Percentiles rank a stretch among this genome's conserved stretches.
phyloP scores from a whole-genome alignment of 805 yeast genomes.

The Tetrapisispora pingtungensis region DNA sequence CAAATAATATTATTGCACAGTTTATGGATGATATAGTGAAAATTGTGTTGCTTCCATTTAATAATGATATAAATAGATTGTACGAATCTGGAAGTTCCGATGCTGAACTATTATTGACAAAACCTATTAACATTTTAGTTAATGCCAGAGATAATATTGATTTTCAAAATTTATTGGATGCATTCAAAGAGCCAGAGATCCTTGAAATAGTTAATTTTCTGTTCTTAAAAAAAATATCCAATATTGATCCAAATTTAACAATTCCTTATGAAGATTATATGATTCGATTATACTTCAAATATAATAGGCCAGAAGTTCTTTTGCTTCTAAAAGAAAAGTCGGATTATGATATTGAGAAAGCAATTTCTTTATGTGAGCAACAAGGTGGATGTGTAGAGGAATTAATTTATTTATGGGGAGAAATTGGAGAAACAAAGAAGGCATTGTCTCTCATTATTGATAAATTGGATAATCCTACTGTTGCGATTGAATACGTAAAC shows the following conservation, averaged over 20 bases:
- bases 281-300: conserved; percentile 55
- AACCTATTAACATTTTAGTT: conserved; percentile 46
- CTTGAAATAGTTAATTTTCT: conserved; percentile 48
- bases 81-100: conserved; percentile 33
- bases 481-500: conserved; percentile 72
- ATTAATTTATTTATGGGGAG: conserved; percentile 70
- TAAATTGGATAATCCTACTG: conserved; percentile 63
- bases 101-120: conserved; percentile 32
- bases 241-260: conserved; percentile 45
- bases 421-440: conserved; percentile 65
- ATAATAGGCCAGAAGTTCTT: conserved; percentile 43
- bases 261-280: conserved; percentile 56
- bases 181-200: conserved; percentile 33
- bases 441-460: conserved; percentile 74
- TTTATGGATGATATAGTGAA: conserved; percentile 42
- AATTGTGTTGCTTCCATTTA: conserved; percentile 37
- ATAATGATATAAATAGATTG: conserved; percentile 28
- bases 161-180: conserved; percentile 41
- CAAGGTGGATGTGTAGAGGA: conserved; percentile 46
- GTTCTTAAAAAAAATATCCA: conserved; percentile 51
- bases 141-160: conserved; percentile 55
- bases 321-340: conserved; percentile 49
- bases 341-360: conserved; percentile 58
- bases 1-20: conserved; percentile 50
- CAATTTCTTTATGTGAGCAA: conserved; percentile 51